Evolutionary conservation across 768 basidiomycete species (phyloP).

Genomic region (Saitozyma sp.): DNA sequence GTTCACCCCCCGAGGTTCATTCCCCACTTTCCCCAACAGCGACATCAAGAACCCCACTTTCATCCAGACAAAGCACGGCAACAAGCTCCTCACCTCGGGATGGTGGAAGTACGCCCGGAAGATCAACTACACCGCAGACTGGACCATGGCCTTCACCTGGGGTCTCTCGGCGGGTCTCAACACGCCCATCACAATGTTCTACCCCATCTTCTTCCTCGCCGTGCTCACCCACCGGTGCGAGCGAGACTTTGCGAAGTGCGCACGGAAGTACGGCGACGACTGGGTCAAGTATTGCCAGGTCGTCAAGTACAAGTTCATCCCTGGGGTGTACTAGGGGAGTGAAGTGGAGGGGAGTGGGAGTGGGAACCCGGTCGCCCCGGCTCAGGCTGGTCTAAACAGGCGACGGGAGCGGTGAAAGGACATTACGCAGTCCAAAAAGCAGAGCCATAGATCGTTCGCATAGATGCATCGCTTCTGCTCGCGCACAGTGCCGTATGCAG

Average conservation of each 20-base stretch:
- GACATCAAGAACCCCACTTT: conserved; percentile 80
- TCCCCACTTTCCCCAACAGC: conserved; percentile 87
- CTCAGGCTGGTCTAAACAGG: too few species aligned
- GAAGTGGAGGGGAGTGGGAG: neutral
- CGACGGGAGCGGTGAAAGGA: too few species aligned
- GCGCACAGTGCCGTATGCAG: too few species aligned
- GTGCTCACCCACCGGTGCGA: conserved; percentile 88
- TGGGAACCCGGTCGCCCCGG: too few species aligned
- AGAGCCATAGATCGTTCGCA: neutral
- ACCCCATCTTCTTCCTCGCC: conserved; percentile 83
- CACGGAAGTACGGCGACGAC: conserved; percentile 88
- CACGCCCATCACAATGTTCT: conserved; percentile 95
- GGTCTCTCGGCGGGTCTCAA: conserved; percentile 86
- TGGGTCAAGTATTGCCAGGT: conserved; percentile 86
- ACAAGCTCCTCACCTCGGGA: conserved; percentile 84
- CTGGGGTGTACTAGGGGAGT: conserved; percentile 68
- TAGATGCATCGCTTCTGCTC: neutral
- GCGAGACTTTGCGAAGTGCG: conserved; percentile 93
- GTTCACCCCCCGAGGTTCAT: conserved; percentile 78
- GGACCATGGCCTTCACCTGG: conserved; percentile 89
- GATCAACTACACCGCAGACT: conserved; percentile 94
- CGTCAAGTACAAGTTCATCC: conserved; percentile 89
- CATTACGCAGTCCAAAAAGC: too few species aligned
- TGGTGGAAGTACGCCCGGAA: conserved; percentile 96
- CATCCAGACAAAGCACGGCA: conserved; percentile 92